A percentile compares a stretch with the other conserved stretches of the same genome.
Evolutionary conservation across 2,329 filamentous ascomycete species (phyloP).

Genomic region (Passalora sequoiae): DNA sequence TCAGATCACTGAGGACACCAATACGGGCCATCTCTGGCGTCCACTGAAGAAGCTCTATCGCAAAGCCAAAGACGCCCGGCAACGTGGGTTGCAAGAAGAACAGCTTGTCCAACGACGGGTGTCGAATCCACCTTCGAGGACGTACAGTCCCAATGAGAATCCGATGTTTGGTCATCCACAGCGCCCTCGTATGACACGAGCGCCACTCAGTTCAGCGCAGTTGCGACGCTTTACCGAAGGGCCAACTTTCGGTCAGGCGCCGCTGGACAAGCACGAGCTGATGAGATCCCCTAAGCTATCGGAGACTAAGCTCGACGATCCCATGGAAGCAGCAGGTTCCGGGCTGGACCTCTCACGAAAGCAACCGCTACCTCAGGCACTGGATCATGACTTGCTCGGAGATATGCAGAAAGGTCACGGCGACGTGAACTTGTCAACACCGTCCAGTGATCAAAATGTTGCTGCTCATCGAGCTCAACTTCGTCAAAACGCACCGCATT

Average conservation of each 20-base stretch:
- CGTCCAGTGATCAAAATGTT: slow-evolving; percentile 3
- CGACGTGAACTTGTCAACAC: slow-evolving; percentile 1
- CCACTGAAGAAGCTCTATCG: slow-evolving; percentile 57
- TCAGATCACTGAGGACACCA: slow-evolving; percentile 28
- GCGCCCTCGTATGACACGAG: slow-evolving; percentile 27
- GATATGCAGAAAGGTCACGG: neutral
- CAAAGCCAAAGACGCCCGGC: slow-evolving; percentile 52
- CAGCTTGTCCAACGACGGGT: slow-evolving; percentile 19
- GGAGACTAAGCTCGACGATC: slow-evolving; percentile 16
- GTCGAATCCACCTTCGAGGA: slow-evolving; percentile 20
- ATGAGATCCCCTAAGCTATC: slow-evolving; percentile 28
- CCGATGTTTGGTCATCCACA: slow-evolving; percentile 32
- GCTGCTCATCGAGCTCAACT: slow-evolving; percentile 10
- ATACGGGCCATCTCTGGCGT: slow-evolving; percentile 57
- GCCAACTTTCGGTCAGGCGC: slow-evolving; percentile 30
- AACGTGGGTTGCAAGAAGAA: slow-evolving; percentile 45
- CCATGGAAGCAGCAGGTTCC: slow-evolving; percentile 13
- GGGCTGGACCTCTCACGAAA: slow-evolving; percentile 12
- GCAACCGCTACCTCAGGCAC: slow-evolving; percentile 4
- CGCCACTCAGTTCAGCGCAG: slow-evolving; percentile 33
- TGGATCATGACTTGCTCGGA: slow-evolving; percentile 6
- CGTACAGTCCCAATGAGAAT: slow-evolving; percentile 32
- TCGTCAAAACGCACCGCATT: slow-evolving; percentile 5
- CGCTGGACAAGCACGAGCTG: slow-evolving; percentile 32
- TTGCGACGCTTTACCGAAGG: slow-evolving; percentile 31